A percentile compares a stretch with the other conserved stretches of the same genome.
Evolutionary conservation across 2,329 filamentous ascomycete species (phyloP).

Genomic region (Didymella exigua): DNA sequence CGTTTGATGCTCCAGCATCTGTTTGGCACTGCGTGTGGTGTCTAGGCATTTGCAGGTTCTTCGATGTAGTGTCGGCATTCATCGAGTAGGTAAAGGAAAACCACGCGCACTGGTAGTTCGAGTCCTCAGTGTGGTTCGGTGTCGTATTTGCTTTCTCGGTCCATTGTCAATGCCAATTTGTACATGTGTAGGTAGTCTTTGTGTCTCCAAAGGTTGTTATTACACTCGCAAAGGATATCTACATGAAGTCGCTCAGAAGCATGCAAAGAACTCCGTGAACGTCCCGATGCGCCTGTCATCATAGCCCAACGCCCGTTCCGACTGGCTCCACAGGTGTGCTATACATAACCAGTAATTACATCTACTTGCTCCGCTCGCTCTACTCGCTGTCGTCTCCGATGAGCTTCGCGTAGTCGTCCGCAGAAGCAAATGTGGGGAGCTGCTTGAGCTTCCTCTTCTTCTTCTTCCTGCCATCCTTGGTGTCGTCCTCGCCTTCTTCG

Average conservation of each 20-base stretch:
- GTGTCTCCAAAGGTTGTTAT: conserved; percentile 20
- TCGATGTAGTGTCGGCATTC: too few relatives aligned
- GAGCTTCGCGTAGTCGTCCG: conserved; percentile 89
- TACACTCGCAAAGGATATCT: conserved; percentile 43
- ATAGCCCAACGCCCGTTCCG: conserved; percentile 17
- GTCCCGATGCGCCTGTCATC: conserved; percentile 20
- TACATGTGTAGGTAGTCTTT: too few relatives aligned
- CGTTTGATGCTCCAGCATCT: too few relatives aligned
- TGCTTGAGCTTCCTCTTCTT: conserved; percentile 86
- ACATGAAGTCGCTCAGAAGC: conserved; percentile 26
- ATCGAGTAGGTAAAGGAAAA: too few relatives aligned
- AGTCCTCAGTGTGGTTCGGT: too few relatives aligned
- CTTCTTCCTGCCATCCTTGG: conserved; percentile 56
- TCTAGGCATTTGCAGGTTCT: too few relatives aligned
- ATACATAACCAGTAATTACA: conserved; percentile 16
- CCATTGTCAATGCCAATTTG: too few relatives aligned
- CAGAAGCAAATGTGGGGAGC: conserved; percentile 89
- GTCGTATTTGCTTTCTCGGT: too few relatives aligned
- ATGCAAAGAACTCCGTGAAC: conserved; percentile 16
- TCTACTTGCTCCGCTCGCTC: neutral
- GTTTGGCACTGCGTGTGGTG: too few relatives aligned
- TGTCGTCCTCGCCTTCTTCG: conserved; percentile 50
- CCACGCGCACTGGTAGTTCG: too few relatives aligned
- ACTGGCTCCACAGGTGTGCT: conserved; percentile 18
- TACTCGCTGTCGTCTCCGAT: conserved; percentile 61